Evolutionary conservation across 148 eudicot species (phyloP), one percentile per base, ranked within the genome.

Genomic region (Heliamphora exappendiculata): DNA sequence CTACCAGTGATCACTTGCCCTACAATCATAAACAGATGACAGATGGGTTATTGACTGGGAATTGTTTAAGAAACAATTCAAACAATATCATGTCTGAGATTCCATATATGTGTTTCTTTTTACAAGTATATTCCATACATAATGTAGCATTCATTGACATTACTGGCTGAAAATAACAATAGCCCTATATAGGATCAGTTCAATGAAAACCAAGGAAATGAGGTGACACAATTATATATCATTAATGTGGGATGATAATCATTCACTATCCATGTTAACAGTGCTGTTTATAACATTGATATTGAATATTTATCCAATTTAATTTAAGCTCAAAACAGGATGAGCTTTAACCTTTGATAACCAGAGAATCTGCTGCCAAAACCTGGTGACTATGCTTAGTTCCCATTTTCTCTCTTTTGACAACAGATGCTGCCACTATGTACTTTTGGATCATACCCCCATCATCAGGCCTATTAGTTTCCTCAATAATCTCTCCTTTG

Each of bases 1-100:
- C 98, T 94, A 50, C 98, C 98, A 58, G 97, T 89, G 62, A 94
- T 89, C 12, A 92, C 93, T 89, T 94, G 98, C 57, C 98, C 98
- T 94, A 59, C 22, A 60, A 58, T 36, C 74, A 59, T 80, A 94
- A 36, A 76, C 10, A 67, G 65, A 39, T 45, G 68, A 65, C 9
- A 36, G 12, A 75, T 44, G 31, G 41, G 77, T 19, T 19, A 74
- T 9, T 60, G 19, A 39, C 17, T 4, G 28, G 29, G 26, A 22
- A 7, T 17, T 2, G 5, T 58, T 24, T 3, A n/a, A 17, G 3
- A 42, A 17, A 44, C 1, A 42, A 20, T 28, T 44, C 33, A 26
- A 28, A 58, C 13, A 3, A 31, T n/a, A 47, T 26, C 7, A 39
- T 42, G 28, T 74, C 26, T 17, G 39, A 24, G 17, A 59, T 4